A percentile compares a stretch with the other conserved stretches of the same genome.
phyloP scores from a whole-genome alignment of 208 protist genomes.

The Trichomonas tenax region DNA sequence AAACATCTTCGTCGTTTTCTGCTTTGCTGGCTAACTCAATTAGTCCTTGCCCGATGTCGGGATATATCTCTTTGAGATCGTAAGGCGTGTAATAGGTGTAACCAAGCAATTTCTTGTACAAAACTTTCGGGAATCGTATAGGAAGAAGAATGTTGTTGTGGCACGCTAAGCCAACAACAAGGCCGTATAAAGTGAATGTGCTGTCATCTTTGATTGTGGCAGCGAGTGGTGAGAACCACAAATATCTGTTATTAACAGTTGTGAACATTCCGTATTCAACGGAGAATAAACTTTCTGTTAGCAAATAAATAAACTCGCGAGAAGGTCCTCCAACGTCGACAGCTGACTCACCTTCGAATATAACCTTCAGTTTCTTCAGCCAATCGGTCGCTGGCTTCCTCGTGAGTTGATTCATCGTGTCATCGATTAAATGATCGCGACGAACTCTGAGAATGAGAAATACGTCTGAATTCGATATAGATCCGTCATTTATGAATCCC shows the following conservation, averaged over 20 bases:
- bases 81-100: not conserved
- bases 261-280: constrained; percentile 68
- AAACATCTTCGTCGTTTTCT: not conserved
- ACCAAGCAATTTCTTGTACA: constrained; percentile 33
- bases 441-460: not conserved
- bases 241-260: constrained; percentile 48
- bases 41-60: constrained; percentile 6
- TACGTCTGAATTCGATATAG: too few species aligned
- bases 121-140: constrained; percentile 56
- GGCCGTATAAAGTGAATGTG: constrained; percentile 24
- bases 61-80: constrained; percentile 32
- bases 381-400: constrained; percentile 34
- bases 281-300: constrained; percentile 65
- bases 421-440: not conserved
- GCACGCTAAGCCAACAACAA: constrained; percentile 64
- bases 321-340: constrained; percentile 74
- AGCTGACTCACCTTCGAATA: constrained; percentile 68
- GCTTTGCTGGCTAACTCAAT: not conserved
- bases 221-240: constrained; percentile 50
- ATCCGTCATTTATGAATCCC: not conserved
- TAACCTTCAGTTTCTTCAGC: constrained; percentile 62
- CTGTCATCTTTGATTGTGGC: constrained; percentile 41
- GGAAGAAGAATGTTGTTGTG: constrained; percentile 76
- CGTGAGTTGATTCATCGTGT: not conserved
- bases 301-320: constrained; percentile 84